A percentile compares a stretch with the other conserved stretches of the same genome.
Evolutionary conservation across 768 basidiomycete genomes (phyloP).

Genomic region (Mycena epipterygia): DNA sequence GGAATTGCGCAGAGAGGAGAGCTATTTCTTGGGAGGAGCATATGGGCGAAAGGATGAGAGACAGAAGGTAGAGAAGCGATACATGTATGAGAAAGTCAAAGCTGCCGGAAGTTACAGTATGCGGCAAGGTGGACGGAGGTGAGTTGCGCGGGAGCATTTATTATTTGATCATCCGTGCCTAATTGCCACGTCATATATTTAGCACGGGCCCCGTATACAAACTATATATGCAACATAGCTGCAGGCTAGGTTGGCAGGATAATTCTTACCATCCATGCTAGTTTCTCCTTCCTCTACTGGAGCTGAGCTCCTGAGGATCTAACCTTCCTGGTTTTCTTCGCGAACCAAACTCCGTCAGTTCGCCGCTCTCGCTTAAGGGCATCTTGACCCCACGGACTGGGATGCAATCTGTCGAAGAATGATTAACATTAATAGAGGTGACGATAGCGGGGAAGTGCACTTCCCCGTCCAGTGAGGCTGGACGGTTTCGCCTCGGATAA

Average conservation of each 20-base stretch:
- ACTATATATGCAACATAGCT: no score
- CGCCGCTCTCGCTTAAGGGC: conserved; percentile 11
- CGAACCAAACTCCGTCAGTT: background rate
- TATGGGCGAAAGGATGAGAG: conserved; percentile 14
- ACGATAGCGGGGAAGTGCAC: conserved; percentile 9
- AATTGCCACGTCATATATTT: conserved; percentile 5
- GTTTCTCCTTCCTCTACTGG: background rate
- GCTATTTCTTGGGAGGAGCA: conserved; percentile 4
- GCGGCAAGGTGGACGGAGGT: conserved; percentile 7
- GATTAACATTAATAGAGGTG: conserved; percentile 12
- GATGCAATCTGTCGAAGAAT: conserved; percentile 13
- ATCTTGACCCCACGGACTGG: conserved; percentile 3
- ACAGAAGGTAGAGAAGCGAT: conserved; percentile 19
- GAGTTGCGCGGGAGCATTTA: background rate
- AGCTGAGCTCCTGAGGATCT: background rate
- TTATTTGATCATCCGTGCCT: conserved; percentile 1
- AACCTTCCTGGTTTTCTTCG: background rate
- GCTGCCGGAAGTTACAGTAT: conserved; percentile 22
- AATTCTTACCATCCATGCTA: no score
- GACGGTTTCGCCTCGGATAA: no score
- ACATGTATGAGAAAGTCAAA: conserved; percentile 35
- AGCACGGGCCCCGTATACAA: background rate
- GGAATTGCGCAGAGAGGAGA: conserved; percentile 48
- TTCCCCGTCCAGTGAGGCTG: background rate
- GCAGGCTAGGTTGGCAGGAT: no score